These are phyloP conservation scores for Lentinula edodes DNA, from an alignment of 768 basidiomycete genomes.

Conservation along the genomic window DNA sequence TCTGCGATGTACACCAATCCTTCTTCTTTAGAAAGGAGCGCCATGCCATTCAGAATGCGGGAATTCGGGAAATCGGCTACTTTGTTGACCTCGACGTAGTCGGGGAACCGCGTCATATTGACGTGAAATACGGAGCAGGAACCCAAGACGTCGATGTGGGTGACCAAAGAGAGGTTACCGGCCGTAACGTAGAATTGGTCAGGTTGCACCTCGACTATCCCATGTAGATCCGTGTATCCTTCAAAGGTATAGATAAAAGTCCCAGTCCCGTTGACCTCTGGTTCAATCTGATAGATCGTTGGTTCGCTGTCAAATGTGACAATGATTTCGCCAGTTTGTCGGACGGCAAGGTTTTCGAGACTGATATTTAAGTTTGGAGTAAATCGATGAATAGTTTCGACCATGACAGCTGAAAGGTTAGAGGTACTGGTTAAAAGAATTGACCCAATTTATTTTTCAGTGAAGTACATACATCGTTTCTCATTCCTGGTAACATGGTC, in stretches of 20 bases:
- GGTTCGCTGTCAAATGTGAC: neutral
- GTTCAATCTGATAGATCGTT: neutral
- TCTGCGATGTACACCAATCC: conserved; percentile 1
- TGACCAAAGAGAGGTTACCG: conserved; percentile 1
- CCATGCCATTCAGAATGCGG: neutral
- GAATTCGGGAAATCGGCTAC: neutral
- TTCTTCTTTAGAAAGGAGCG: neutral
- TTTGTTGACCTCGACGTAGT: neutral
- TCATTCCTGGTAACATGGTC: too few species aligned
- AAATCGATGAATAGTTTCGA: neutral
- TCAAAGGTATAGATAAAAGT: neutral
- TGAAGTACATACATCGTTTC: too few species aligned
- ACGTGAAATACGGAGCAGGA: neutral
- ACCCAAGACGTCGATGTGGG: neutral
- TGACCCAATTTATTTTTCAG: too few species aligned
- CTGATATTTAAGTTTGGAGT: neutral
- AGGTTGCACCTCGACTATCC: neutral
- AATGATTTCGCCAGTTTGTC: neutral
- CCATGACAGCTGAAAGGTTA: neutral
- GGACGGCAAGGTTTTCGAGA: conserved; percentile 2
- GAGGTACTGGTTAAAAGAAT: too few species aligned
- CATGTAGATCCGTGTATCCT: neutral
- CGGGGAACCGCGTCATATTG: neutral
- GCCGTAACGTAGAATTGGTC: neutral
- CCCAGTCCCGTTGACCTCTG: neutral